Base-by-base conservation (phyloP, 257 asterid genomes). In the Fraxinus pennsylvanica region DNA sequence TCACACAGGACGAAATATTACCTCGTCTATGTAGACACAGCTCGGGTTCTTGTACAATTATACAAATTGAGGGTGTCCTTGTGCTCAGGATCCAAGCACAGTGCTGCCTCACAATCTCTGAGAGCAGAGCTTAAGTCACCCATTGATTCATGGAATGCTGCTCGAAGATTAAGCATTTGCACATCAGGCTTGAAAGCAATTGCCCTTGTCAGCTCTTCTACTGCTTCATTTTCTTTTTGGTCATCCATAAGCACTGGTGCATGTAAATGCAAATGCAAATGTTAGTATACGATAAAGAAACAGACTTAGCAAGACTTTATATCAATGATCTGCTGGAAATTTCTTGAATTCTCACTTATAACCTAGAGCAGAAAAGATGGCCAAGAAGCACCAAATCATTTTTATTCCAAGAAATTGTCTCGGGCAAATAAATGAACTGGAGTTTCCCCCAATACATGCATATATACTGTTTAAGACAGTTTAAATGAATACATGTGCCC, bases 111-210 rank as follows among this genome's bases (percentile, higher is more conserved):
- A 77, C 92, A 84, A 72, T 89, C 92, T 75, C 76, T 75, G 68
- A 89, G 86, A 25, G 92, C 89, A 65, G 85, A 83, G 59, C 68
- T 71, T 27, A 80, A 79, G 75, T 87, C 89, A 8, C 84, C 84
- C 91, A 89, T 85, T 19, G 92, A 89, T 80, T 89, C 92, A 13
- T 85, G 83, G 81, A 89, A 89, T 54, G 91, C 91, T 66, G 91
- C 92, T 78, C 91, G 82, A 57, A 87, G 91, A 81, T 87, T 83
- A 15, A 89, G 92, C 91, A 87, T 87, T 74, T 85, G 91, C 79
- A 89, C 47, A 82, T 87, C 91, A 1, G 88, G 88, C 82, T 84
- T 89, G 84, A 89, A 89, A 78, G 85, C 79, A 83, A 89, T 83
- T 80, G 92, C 91, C 73, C 80, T 85, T 29, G 88, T 76, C 12